These are phyloP conservation scores for Colletotrichum acutatum DNA, from an alignment of 2,329 filamentous ascomycete genomes.

Conservation along the genomic window DNA sequence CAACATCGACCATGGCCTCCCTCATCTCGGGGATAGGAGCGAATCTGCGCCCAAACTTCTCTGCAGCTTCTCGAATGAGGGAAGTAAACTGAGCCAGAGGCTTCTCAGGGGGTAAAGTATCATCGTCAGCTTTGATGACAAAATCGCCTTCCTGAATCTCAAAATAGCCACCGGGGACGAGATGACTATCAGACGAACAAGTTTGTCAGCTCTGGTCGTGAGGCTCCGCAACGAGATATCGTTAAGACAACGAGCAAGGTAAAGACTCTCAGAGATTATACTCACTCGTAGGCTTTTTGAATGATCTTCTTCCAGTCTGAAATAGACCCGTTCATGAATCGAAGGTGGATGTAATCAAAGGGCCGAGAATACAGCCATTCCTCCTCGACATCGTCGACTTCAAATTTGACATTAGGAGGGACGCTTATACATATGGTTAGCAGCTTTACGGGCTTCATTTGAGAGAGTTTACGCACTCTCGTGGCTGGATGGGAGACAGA, in stretches of 20 bases:
- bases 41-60: slow-evolving; percentile 42
- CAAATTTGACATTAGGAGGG: slow-evolving; percentile 50
- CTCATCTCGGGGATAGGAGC: slow-evolving; percentile 37
- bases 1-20: slow-evolving; percentile 40
- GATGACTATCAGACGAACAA: slow-evolving; percentile 55
- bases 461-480: slow-evolving; percentile 40
- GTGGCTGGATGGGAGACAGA: slow-evolving; percentile 52
- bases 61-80: slow-evolving; percentile 16
- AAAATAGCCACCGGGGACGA: slow-evolving; percentile 62
- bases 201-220: neutral
- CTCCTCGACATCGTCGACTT: slow-evolving; percentile 49
- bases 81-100: slow-evolving; percentile 38
- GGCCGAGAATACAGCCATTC: slow-evolving; percentile 47
- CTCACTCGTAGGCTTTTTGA: slow-evolving; percentile 52
- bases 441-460: slow-evolving; percentile 40
- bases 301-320: slow-evolving; percentile 62
- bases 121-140: slow-evolving; percentile 53
- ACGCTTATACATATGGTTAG: slow-evolving; percentile 46
- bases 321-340: slow-evolving; percentile 64
- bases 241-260: no score
- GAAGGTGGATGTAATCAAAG: slow-evolving; percentile 70
- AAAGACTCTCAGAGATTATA: slow-evolving; percentile 40
- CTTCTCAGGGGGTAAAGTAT: slow-evolving; percentile 40
- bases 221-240: neutral
- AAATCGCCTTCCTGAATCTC: slow-evolving; percentile 57